Conservation (phyloP, 2,329 filamentous ascomycete genomes). For the Exophiala aquamarina region DNA sequence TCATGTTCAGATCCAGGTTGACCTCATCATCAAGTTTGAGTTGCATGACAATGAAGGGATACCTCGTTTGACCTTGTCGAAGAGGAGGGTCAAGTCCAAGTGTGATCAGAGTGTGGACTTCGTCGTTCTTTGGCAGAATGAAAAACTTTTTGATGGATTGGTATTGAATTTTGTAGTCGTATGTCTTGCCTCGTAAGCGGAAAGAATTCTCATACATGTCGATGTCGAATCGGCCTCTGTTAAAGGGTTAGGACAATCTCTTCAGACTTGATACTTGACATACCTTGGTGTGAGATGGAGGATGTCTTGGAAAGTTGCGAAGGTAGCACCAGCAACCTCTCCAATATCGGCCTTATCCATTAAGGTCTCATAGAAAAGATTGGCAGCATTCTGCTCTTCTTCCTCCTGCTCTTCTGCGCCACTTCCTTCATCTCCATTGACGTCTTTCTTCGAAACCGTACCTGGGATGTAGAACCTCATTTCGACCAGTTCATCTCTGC, state of each 20-base stretch:
- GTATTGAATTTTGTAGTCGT: constrained; percentile 99
- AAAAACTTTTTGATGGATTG: constrained; percentile 98
- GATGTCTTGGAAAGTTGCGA: constrained; percentile 94
- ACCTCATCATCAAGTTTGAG: constrained; percentile 98
- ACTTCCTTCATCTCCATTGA: constrained; percentile 60
- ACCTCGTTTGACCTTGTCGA: constrained; percentile 94
- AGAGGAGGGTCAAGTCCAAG: constrained; percentile 92
- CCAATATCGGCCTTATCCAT: constrained; percentile 99
- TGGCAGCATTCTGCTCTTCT: constrained; percentile 92
- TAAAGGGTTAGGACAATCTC: constrained; percentile 26
- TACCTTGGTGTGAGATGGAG: constrained; percentile 93
- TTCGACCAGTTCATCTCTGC: constrained; percentile 90
- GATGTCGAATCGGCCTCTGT: constrained; percentile 96
- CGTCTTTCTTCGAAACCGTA: constrained; percentile 70
- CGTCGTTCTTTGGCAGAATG: constrained; percentile 96
- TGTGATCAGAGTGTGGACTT: constrained; percentile 91
- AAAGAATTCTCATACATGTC: constrained; percentile 99
- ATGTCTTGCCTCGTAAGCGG: constrained; percentile 95
- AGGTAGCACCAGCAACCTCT: constrained; percentile 97
- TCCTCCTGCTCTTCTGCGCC: constrained; percentile 66
- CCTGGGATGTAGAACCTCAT: constrained; percentile 99
- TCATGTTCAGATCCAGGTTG: constrained; percentile 93
- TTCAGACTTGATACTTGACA: constrained; percentile 27
- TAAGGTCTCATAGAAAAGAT: constrained; percentile 95
- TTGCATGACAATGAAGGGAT: constrained; percentile 98